Conservation (phyloP, 768 basidiomycete species). For the Leccinum truebloodii region DNA sequence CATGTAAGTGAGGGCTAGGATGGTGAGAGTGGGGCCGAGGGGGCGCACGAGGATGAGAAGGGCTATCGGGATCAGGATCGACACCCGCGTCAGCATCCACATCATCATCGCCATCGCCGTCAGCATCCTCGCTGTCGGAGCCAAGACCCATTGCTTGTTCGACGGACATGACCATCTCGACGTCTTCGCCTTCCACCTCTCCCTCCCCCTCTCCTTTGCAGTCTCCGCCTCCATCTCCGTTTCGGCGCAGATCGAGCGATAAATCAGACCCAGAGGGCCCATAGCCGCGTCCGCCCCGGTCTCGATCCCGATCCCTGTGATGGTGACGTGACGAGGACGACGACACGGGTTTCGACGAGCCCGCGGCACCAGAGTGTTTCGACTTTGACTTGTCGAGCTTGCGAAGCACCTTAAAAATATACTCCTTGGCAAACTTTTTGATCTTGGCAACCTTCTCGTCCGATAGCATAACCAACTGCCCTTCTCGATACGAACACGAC, state of each 20-base stretch:
- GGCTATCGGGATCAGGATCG: neutral
- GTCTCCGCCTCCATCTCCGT: constrained; percentile 13
- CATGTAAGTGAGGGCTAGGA: neutral
- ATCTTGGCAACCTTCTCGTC: constrained; percentile 90
- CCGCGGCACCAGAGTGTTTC: constrained; percentile 1
- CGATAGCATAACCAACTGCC: constrained; percentile 69
- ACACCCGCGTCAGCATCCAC: no score
- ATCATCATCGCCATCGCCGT: constrained; percentile 3
- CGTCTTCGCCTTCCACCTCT: constrained; percentile 27
- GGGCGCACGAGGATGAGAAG: neutral
- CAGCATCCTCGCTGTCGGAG: constrained; percentile 35
- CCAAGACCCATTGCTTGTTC: constrained; percentile 49
- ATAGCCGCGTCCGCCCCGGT: neutral
- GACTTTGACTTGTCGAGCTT: constrained; percentile 54
- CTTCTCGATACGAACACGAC: constrained; percentile 73
- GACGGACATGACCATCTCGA: constrained; percentile 39
- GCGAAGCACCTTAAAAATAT: constrained; percentile 75
- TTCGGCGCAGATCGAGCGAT: constrained; percentile 15
- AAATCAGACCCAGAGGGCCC: constrained; percentile 16
- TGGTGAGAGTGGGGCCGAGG: neutral
- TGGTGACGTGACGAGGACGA: constrained; percentile 14
- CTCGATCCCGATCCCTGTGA: constrained; percentile 5
- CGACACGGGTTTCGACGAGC: constrained; percentile 21
- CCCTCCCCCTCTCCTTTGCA: neutral
- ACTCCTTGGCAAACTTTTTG: constrained; percentile 92